phyloP scores from a whole-genome alignment of 805 yeast species.

The Spathaspora passalidarum region DNA sequence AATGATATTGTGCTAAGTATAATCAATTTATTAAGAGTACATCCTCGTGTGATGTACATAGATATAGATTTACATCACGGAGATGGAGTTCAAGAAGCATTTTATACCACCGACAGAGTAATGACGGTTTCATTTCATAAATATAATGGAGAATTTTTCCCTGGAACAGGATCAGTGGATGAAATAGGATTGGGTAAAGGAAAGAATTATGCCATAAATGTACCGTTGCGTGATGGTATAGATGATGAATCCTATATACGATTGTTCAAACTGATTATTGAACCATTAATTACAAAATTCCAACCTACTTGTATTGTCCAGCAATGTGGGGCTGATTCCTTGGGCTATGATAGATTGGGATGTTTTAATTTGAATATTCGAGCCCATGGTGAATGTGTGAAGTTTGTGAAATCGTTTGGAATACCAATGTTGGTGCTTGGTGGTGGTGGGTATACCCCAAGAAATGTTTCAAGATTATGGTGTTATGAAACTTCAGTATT shows the following conservation, averaged over 20 bases:
- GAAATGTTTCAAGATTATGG: slow-evolving; percentile 94
- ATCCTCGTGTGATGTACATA: slow-evolving; percentile 88
- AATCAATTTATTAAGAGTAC: slow-evolving; percentile 78
- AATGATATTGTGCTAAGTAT: slow-evolving; percentile 92
- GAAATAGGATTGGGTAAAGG: slow-evolving; percentile 91
- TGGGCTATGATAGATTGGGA: slow-evolving; percentile 91
- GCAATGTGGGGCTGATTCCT: slow-evolving; percentile 96
- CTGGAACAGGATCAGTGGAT: slow-evolving; percentile 92
- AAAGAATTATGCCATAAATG: slow-evolving; percentile 81
- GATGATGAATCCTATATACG: slow-evolving; percentile 84
- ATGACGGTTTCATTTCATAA: slow-evolving; percentile 97
- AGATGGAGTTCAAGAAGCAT: slow-evolving; percentile 97
- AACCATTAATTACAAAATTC: slow-evolving; percentile 85
- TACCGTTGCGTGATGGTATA: slow-evolving; percentile 92
- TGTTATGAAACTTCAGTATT: slow-evolving; percentile 86
- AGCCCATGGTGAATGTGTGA: slow-evolving; percentile 96
- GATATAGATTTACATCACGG: slow-evolving; percentile 97
- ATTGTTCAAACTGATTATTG: slow-evolving; percentile 79
- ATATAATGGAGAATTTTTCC: slow-evolving; percentile 91
- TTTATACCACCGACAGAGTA: slow-evolving; percentile 89
- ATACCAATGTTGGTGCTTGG: slow-evolving; percentile 89
- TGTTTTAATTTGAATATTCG: slow-evolving; percentile 88
- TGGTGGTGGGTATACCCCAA: slow-evolving; percentile 97
- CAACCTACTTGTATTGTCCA: slow-evolving; percentile 92
- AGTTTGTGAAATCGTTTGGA: slow-evolving; percentile 82